Evolutionary conservation across 441 rosid genomes (phyloP), one percentile per base, ranked within the genome.

Genomic region (Populus hybrid): DNA sequence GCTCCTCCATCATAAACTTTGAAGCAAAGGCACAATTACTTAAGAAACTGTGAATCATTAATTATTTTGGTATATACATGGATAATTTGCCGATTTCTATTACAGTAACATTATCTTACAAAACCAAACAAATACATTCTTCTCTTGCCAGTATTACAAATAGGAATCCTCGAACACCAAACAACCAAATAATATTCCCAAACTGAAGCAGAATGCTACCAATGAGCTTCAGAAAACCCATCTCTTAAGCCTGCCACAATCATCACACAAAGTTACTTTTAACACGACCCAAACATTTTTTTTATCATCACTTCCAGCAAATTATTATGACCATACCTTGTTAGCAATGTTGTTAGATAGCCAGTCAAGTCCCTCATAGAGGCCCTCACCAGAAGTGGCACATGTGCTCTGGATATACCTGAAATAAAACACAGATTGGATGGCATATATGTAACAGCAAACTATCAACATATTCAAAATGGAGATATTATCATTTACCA

Each of bases 401-500:
- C 32, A 30, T 3, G 32, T 30, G 32, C 32, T 30, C 32, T 30
- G 32, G 40, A 68, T 68, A 36, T 68, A 68, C 71, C 71, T 68
- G 71, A 68, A 34, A 68, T 30, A 18, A 30, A 18, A 11, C 34
- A 30, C 18, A 16, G 9, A 67, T 24, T 3, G 46, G 35, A 23
- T 63, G 30, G 14, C 14, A 19, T n/a, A 21, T 63, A n/a, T 8
- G 67, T 8, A n/a, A 21, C 24, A 21, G 0, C 35, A 68, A 32
- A 68, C 35, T 9, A 19, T 67, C 36, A 34, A 2, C 7, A 30
- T 11, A 9, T 14, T 67, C 36, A 68, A 16, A 5, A 67, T 26
- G 26, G 18, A 6, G 32, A 30, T 67, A 67, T 2, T 14, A 28
- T 32, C 34, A 68, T 68, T 38, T 82, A 85, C 86, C 88, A 84